phyloP scores from a whole-genome alignment of 2,329 filamentous ascomycete species.

The Neofusicoccum umdonicola region DNA sequence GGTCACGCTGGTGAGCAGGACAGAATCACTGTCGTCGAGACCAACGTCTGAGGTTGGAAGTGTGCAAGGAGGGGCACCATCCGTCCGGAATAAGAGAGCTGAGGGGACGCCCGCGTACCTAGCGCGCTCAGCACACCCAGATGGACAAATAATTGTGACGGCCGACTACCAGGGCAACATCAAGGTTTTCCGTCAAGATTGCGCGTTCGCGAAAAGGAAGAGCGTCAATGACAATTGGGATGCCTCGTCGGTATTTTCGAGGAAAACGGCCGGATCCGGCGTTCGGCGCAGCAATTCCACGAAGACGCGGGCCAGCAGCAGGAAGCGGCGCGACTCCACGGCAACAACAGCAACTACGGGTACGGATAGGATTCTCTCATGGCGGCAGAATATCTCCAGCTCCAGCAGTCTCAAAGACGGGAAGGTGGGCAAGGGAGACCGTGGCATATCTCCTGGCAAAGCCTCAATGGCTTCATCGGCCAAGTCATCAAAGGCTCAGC shows the following conservation, averaged over 20 bases:
- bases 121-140: conserved; percentile 69
- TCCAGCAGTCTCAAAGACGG: conserved; percentile 27
- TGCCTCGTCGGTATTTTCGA: conserved; percentile 71
- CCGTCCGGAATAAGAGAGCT: conserved; percentile 32
- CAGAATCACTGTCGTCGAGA: conserved; percentile 58
- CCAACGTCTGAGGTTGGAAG: conserved; percentile 44
- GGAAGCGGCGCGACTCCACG: conserved; percentile 47
- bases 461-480: conserved; percentile 29
- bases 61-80: conserved; percentile 29
- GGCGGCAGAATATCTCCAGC: conserved; percentile 67
- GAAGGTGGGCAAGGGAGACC: conserved; percentile 25
- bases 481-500: conserved; percentile 20
- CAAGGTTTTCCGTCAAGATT: conserved; percentile 95
- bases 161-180: conserved; percentile 85
- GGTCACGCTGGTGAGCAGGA: conserved; percentile 72
- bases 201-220: conserved; percentile 72
- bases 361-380: conserved; percentile 79
- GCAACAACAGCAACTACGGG: conserved; percentile 36
- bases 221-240: conserved; percentile 66
- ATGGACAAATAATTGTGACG: conserved; percentile 88
- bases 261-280: conserved; percentile 42
- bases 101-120: conserved; percentile 76
- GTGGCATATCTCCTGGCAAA: conserved; percentile 52
- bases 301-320: conserved; percentile 51
- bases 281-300: conserved; percentile 50